Base-by-base conservation (phyloP, 2,329 filamentous ascomycete species). In the Achaetomium macrosporum region DNA sequence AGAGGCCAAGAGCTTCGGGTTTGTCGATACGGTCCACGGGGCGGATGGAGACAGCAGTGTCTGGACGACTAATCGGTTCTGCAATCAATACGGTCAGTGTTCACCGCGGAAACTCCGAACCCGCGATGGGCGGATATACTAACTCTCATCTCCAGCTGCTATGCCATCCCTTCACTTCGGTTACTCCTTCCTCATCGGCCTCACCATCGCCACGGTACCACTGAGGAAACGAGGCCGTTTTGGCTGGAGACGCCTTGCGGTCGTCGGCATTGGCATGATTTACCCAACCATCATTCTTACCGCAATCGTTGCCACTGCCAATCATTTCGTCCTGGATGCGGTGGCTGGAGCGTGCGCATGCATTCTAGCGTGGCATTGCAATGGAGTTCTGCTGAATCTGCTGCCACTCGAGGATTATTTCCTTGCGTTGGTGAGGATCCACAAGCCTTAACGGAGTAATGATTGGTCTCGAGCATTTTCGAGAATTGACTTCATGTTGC, bases 101-200 rank as follows among this genome's bases (percentile, higher is more conserved):
- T 5, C 10, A 15, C 33, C 10, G 11, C 13, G 10, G 10, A 11
- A 4, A 12, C 13, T 35, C 10, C 33, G 10, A 12, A 11, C 5
- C 33, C n/a, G 13, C n/a, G 36, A 39, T 15, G 11, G 20, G 20
- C 17, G 16, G n/a, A 33, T 9, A 11, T 25, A 17, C 42, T 37
- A 11, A 43, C 41, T 47, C 4, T 13, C 15, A 1, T 42, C n/a
- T n/a, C n/a, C n/a, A 83, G 82, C 83, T 50, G 85, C 85, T 8
- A 89, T 89, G 85, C 85, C 85, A 1, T 86, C 82, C 0, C 74
- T 89, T 15, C 85, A 89, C 66, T 89, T 89, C 63, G 85, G 85
- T 3, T 89, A 89, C 70, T 85, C 83, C 3, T 77, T 89, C 30
- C 77, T 89, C 61, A 83, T 89, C 63, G 85, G 85, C 8, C 69